Conservation (phyloP, 768 basidiomycete genomes). For the Rhodotorula kratochvilovae region DNA sequence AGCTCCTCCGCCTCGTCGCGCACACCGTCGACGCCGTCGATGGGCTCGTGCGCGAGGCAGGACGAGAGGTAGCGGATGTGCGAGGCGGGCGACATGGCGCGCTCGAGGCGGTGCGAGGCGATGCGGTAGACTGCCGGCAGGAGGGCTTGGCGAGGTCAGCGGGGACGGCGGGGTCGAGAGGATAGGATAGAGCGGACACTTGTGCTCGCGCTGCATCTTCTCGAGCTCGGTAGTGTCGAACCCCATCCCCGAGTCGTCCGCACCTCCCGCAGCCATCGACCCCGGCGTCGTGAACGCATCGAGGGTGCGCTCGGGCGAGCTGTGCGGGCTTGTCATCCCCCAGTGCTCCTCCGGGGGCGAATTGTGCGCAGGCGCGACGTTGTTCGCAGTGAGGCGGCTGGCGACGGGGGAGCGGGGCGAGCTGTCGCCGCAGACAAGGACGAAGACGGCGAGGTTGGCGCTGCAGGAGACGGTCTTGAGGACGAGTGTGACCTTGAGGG, state of each 20-base stretch:
- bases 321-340: background rate
- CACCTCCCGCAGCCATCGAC: no score
- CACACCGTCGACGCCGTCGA: background rate
- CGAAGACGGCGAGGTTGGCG: background rate
- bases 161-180: no score
- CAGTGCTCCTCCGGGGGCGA: no score
- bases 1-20: background rate
- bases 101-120: background rate
- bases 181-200: background rate
- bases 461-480: background rate
- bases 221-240: background rate
- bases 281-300: no score
- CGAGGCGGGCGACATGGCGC: background rate
- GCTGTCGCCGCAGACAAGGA: background rate
- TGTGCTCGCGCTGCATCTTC: background rate
- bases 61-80: constrained; percentile 1
- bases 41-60: background rate
- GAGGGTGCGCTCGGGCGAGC: background rate
- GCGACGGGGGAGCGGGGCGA: no score
- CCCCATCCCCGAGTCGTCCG: background rate
- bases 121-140: background rate
- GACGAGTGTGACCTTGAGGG: constrained; percentile 11
- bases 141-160: background rate
- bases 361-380: background rate
- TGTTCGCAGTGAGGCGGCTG: background rate